Conservation (phyloP, 2,329 filamentous ascomycete genomes). For the Colletotrichum sp. region DNA sequence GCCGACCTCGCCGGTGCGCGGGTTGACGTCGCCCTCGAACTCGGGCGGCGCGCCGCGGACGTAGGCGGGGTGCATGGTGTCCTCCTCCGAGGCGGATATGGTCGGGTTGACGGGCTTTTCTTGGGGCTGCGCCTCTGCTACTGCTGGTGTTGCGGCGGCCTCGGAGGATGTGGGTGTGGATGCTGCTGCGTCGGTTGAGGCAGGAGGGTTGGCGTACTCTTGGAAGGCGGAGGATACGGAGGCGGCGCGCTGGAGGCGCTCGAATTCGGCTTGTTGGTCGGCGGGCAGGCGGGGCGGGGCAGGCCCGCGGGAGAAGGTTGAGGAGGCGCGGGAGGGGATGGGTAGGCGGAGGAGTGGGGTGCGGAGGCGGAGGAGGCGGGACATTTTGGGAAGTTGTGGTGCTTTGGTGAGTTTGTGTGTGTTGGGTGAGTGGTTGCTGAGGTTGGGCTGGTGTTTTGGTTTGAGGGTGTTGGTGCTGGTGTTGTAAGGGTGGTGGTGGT, state of each 20-base stretch:
- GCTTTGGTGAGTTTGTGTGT: neutral
- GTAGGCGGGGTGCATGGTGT: conserved; percentile 68
- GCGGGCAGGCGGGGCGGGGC: conserved; percentile 86
- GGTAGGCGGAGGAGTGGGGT: conserved; percentile 5
- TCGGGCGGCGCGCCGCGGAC: conserved; percentile 83
- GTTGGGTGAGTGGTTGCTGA: neutral
- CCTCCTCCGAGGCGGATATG: conserved; percentile 40
- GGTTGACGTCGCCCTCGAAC: conserved; percentile 91
- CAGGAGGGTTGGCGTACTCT: conserved; percentile 25
- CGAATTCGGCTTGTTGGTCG: conserved; percentile 89
- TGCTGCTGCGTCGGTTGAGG: no score
- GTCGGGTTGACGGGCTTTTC: conserved; percentile 15
- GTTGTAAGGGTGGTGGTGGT: no score
- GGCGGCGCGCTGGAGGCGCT: conserved; percentile 76
- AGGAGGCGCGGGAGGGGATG: conserved; percentile 28
- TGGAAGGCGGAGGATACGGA: conserved; percentile 48
- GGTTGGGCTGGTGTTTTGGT: neutral
- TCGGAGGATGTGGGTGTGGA: conserved; percentile 10
- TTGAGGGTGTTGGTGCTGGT: neutral
- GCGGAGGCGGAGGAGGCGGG: conserved; percentile 26
- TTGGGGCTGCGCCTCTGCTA: neutral
- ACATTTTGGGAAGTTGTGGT: conserved; percentile 19
- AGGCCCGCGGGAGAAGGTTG: conserved; percentile 59
- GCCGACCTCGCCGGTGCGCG: conserved; percentile 92
- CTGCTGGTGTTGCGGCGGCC: conserved; percentile 25